A percentile compares a stretch with the other conserved stretches of the same genome.
Evolutionary conservation across 371 early-diverging fungal species (phyloP).

Genomic region (Catenaria anguillulae): DNA sequence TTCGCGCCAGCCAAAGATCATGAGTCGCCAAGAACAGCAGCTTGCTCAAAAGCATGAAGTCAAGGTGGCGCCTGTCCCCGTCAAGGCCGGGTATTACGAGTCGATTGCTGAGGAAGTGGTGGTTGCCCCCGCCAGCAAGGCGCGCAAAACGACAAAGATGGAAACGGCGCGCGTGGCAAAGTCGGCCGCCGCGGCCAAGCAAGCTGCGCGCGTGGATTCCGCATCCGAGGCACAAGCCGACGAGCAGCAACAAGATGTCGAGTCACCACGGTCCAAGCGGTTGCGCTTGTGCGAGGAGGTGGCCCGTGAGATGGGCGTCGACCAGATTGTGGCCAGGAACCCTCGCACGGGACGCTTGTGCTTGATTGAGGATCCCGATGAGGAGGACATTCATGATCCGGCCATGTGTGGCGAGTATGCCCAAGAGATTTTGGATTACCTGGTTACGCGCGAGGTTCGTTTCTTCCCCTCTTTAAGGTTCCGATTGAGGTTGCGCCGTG

Average conservation of each 20-base stretch:
- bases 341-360: background rate
- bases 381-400: conserved; percentile 54
- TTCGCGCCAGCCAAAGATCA: background rate
- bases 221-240: too few relatives aligned
- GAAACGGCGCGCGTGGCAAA: too few relatives aligned
- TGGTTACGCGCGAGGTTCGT: conserved; percentile 55
- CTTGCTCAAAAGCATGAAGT: background rate
- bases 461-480: conserved; percentile 4
- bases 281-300: background rate
- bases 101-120: too few relatives aligned
- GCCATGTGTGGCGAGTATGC: conserved; percentile 85
- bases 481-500: too few relatives aligned
- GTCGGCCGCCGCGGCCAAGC: too few relatives aligned
- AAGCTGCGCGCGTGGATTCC: too few relatives aligned
- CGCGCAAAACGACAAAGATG: too few relatives aligned
- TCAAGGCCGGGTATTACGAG: too few relatives aligned
- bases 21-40: background rate
- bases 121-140: too few relatives aligned
- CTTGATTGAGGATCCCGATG: conserved; percentile 22
- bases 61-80: background rate
- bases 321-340: background rate
- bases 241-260: too few relatives aligned
- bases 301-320: background rate
- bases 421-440: conserved; percentile 70
- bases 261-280: background rate